Evolutionary conservation across 345 rosid species (phyloP).

Genomic region (Crucihimalaya himalaica): DNA sequence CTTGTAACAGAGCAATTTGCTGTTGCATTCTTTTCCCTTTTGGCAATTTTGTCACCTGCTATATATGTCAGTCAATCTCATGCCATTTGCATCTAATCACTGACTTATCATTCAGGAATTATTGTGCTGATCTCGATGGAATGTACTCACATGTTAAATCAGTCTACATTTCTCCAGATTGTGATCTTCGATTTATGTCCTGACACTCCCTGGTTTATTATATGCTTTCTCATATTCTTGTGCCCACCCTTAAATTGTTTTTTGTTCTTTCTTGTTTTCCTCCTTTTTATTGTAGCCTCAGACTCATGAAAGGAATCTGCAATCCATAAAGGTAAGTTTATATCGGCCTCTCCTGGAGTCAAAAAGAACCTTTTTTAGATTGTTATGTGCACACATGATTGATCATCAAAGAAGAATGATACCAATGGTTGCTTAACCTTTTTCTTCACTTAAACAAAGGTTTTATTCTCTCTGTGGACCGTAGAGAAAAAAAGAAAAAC

Average conservation of each 20-base stretch:
- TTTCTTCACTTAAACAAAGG: conserved; percentile 28
- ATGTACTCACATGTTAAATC: conserved; percentile 35
- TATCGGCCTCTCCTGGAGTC: conserved; percentile 27
- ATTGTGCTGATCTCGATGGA: conserved; percentile 42
- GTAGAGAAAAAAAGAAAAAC: conserved; percentile 11
- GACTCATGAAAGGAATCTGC: conserved; percentile 35
- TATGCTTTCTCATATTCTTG: conserved; percentile 37
- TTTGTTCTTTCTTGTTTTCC: conserved; percentile 8
- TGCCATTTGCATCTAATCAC: conserved; percentile 35
- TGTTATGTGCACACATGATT: conserved; percentile 29
- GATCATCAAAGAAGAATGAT: conserved; percentile 43
- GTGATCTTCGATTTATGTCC: conserved; percentile 38
- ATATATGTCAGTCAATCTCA: conserved; percentile 21
- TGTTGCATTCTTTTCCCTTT: conserved; percentile 28
- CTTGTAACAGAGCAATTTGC: conserved; percentile 11
- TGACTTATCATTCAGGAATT: conserved; percentile 20
- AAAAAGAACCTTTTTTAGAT: conserved; percentile 24
- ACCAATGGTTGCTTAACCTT: conserved; percentile 42
- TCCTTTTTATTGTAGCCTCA: conserved; percentile 30
- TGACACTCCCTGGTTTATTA: conserved; percentile 37
- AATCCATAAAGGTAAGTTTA: conserved; percentile 14
- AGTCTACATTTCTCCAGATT: conserved; percentile 29
- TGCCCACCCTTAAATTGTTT: conserved; percentile 41
- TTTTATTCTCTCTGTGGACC: conserved; percentile 36
- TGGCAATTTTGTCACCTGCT: conserved; percentile 29